These are phyloP conservation scores for Colletotrichum chrysophilum DNA, from an alignment of 2,329 filamentous ascomycete genomes.

Conservation along the genomic window DNA sequence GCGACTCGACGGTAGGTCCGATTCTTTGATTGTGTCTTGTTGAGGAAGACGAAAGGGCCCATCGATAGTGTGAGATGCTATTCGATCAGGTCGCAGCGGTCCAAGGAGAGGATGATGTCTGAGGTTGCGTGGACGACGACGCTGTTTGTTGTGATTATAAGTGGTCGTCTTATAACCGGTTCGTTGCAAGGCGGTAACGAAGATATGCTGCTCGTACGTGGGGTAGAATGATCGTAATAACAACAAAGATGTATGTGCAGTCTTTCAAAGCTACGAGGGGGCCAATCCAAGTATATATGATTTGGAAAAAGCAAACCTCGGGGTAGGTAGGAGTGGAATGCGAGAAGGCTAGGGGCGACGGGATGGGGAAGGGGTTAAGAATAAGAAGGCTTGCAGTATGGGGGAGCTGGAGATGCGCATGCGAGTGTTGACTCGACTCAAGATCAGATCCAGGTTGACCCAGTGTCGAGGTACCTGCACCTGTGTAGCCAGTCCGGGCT, in stretches of 20 bases:
- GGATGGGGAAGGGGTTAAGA: constrained; percentile 5
- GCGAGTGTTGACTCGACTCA: constrained; percentile 18
- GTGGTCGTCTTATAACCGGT: constrained; percentile 1
- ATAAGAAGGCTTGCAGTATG: constrained; percentile 2
- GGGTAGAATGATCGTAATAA: not conserved
- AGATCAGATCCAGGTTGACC: constrained; percentile 15
- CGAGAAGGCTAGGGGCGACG: not conserved
- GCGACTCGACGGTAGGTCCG: not conserved
- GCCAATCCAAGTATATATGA: not conserved
- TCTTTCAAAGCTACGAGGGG: not conserved
- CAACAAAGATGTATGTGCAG: not conserved
- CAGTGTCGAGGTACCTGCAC: constrained; percentile 11
- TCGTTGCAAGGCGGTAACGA: not conserved
- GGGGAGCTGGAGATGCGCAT: not conserved
- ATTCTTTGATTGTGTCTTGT: not conserved
- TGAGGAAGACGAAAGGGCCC: not conserved
- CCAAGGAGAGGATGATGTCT: not conserved
- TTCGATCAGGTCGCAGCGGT: not conserved
- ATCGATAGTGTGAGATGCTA: not conserved
- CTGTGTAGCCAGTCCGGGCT: constrained; percentile 1
- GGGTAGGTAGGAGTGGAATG: not conserved
- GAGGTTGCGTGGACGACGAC: not conserved
- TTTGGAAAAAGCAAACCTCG: not conserved
- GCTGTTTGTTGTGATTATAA: constrained; percentile 13
- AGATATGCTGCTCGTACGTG: not conserved